These are phyloP conservation scores for Colletotrichum sp. DNA, from an alignment of 2,329 filamentous ascomycete species.

Conservation along the genomic window DNA sequence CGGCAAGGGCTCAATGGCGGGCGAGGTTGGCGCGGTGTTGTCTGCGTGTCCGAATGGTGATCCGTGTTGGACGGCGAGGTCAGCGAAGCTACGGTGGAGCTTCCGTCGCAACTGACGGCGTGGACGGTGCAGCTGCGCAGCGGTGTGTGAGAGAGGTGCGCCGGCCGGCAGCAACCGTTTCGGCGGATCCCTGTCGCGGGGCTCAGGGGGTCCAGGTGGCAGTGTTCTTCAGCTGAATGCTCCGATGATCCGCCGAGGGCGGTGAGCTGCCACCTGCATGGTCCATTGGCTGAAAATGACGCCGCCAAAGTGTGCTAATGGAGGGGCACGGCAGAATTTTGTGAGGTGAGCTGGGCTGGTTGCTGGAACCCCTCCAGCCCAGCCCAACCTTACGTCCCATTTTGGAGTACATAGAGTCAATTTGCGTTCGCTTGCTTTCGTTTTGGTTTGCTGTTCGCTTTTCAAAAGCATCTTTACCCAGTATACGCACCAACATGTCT, in stretches of 20 bases:
- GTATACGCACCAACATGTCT: slow-evolving; percentile 44
- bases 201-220: not conserved
- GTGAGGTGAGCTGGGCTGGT: not conserved
- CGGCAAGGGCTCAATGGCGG: not conserved
- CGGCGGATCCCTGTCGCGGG: not conserved
- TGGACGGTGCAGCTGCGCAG: not conserved
- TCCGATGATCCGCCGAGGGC: slow-evolving; percentile 7
- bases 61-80: not conserved
- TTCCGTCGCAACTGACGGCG: not conserved
- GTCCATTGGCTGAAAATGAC: slow-evolving; percentile 6
- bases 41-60: not conserved
- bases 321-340: slow-evolving; percentile 29
- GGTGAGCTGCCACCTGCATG: not conserved
- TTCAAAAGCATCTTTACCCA: not conserved
- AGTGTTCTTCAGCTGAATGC: not conserved
- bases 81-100: slow-evolving; percentile 1
- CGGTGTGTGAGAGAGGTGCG: not conserved
- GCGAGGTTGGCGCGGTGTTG: not conserved
- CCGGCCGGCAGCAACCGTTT: not conserved
- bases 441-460: slow-evolving; percentile 10
- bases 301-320: not conserved
- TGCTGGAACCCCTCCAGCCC: not conserved
- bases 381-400: not conserved
- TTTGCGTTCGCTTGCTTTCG: slow-evolving; percentile 14
- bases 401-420: not conserved